These are phyloP conservation scores for Coniochaeta hoffmannii DNA, from an alignment of 2,329 filamentous ascomycete genomes.

Conservation along the genomic window DNA sequence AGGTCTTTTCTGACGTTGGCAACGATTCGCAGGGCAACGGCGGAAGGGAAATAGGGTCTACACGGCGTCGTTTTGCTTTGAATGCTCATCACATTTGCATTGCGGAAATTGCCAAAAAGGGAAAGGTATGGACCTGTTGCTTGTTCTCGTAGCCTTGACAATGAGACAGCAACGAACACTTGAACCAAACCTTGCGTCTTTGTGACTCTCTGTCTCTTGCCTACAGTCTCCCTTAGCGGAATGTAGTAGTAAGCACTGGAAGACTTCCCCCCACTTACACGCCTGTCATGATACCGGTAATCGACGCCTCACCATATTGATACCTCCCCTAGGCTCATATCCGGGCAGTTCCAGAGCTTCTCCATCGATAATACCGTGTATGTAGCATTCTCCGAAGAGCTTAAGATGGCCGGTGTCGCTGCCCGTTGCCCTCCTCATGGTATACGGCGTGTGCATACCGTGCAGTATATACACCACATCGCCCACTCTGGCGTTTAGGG, in stretches of 20 bases:
- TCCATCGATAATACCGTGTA: not conserved
- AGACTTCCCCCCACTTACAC: too few species aligned
- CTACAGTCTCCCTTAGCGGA: too few species aligned
- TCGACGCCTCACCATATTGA: not conserved
- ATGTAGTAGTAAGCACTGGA: too few species aligned
- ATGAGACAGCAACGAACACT: conserved; percentile 2
- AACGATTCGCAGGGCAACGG: conserved; percentile 11
- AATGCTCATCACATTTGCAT: conserved; percentile 19
- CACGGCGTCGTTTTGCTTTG: conserved; percentile 17
- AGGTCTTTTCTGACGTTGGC: conserved; percentile 7
- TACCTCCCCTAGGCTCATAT: not conserved
- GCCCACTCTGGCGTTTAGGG: not conserved
- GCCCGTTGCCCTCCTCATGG: not conserved
- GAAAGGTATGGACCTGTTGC: conserved; percentile 16
- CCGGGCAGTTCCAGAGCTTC: not conserved
- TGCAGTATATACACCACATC: not conserved
- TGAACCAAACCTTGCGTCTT: not conserved
- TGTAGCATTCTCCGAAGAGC: not conserved
- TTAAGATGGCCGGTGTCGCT: not conserved
- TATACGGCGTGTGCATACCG: not conserved
- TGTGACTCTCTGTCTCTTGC: too few species aligned
- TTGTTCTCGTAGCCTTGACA: conserved; percentile 7
- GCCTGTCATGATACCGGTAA: too few species aligned
- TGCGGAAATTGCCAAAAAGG: conserved; percentile 16
- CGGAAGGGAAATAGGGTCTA: conserved; percentile 16